Evolutionary conservation across 768 basidiomycete genomes (phyloP).

Genomic region (Lentinus tigrinus): DNA sequence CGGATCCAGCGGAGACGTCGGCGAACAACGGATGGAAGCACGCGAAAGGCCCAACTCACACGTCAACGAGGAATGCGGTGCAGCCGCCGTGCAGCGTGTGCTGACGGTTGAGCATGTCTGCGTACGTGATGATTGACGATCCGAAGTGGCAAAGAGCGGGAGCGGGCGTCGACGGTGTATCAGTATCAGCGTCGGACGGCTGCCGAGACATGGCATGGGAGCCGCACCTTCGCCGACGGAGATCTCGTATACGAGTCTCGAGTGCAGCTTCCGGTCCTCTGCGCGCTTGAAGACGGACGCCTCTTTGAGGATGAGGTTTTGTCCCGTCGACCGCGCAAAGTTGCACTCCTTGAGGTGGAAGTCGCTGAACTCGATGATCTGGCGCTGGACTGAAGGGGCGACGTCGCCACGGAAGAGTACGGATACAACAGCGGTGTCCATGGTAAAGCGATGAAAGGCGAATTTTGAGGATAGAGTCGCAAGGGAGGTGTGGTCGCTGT

Average conservation of each 20-base stretch:
- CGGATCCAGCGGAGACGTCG: background rate
- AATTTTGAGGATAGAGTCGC: background rate
- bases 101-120: slow-evolving; percentile 1
- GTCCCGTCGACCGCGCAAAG: slow-evolving; percentile 4
- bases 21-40: background rate
- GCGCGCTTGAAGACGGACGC: background rate
- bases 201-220: background rate
- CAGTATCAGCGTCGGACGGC: background rate
- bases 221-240: slow-evolving; percentile 3
- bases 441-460: background rate
- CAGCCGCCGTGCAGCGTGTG: background rate
- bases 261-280: slow-evolving; percentile 3
- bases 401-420: background rate
- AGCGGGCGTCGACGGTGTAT: background rate
- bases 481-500: background rate
- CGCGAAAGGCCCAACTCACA: background rate
- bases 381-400: background rate
- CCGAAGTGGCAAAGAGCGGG: too few relatives aligned
- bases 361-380: slow-evolving; percentile 14
- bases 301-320: background rate
- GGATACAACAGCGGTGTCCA: background rate
- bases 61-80: background rate
- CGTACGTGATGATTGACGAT: background rate
- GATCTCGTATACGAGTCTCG: background rate
- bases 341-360: slow-evolving; percentile 1